phyloP scores from a whole-genome alignment of 2,329 filamentous ascomycete genomes.

The Colletotrichum lupini region DNA sequence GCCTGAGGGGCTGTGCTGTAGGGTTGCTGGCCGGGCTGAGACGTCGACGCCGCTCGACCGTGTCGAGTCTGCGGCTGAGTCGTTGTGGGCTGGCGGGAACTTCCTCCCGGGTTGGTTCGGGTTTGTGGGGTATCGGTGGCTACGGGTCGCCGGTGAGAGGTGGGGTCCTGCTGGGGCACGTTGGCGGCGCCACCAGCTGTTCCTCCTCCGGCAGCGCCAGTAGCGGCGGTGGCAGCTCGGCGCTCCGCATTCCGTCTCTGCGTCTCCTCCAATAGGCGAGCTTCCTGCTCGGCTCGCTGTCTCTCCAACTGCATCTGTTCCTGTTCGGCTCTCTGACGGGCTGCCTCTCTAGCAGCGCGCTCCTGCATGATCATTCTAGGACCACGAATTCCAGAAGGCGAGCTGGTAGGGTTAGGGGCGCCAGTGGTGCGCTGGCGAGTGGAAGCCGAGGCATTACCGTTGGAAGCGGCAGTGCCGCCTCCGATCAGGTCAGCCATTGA shows the following conservation, averaged over 20 bases:
- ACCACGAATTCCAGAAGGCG: constrained; percentile 77
- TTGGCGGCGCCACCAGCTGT: constrained; percentile 28
- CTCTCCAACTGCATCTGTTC: constrained; percentile 69
- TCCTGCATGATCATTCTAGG: constrained; percentile 94
- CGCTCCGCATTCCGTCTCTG: constrained; percentile 69
- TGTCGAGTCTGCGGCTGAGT: constrained; percentile 38
- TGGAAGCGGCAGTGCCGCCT: constrained; percentile 66
- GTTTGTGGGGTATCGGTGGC: constrained; percentile 33
- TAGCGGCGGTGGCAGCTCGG: constrained; percentile 62
- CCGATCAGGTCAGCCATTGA: constrained; percentile 85
- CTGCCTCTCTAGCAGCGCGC: constrained; percentile 80
- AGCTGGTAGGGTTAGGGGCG: constrained; percentile 63
- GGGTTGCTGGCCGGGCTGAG: constrained; percentile 42
- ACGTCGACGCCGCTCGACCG: constrained; percentile 37
- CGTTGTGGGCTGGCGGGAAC: constrained; percentile 38
- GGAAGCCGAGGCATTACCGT: constrained; percentile 59
- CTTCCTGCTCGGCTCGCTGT: constrained; percentile 68
- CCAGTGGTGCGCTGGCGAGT: constrained; percentile 57
- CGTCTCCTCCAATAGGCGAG: constrained; percentile 64
- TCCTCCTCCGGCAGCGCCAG: constrained; percentile 51
- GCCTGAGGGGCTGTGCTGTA: constrained; percentile 41
- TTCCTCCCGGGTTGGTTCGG: constrained; percentile 39
- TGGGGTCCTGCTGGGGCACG: constrained; percentile 31
- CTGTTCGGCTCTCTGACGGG: constrained; percentile 74
- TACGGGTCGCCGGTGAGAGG: constrained; percentile 34